Base-by-base conservation (phyloP, 2,329 filamentous ascomycete genomes). In the Diatrype stigma region DNA sequence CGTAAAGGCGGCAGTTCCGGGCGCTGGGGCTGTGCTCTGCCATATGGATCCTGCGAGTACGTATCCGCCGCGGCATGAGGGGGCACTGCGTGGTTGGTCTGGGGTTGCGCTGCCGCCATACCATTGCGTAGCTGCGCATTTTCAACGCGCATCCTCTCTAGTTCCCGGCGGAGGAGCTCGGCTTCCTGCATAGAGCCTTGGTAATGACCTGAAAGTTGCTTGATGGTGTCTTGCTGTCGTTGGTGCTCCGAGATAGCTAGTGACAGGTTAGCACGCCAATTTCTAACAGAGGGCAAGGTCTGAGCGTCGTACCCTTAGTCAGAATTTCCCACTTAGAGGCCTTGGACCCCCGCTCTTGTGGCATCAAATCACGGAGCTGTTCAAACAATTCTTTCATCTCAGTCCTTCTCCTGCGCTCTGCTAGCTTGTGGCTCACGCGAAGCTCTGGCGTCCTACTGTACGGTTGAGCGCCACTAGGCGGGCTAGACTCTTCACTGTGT, bases 371-470 rank as follows among this genome's bases (percentile, higher is more conserved):
- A 58, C 90, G 82, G 8, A 94, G 73, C 60, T 90, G 86, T 58
- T 94, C 89, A 63, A 94, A 94, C 0, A 94, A 72, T 62, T 89
- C 86, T 71, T 94, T 94, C 89, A 94, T 94, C 66, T 94, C 89
- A 8, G 89, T 92, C 54, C 89, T 77, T 37, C 89, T 81, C 72
- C 94, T 94, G 35, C 89, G 79, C 70, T 94, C 89, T 0, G 89
- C 89, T 50, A 94, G 79, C 69, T 94, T 94, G 70, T 94, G 89
- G 63, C 88, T 93, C 46, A 93, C 82, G 21, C 89, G 82, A 37
- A 94, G 75, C 67, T 94, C 89, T 0, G 89, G 89, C 0, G 89
- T 94, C 38, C 89, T 77, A 60, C 88, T 92, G 67, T 94, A 94
- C 2, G 89, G 90, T 56, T 90, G 87, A 22, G 81, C 77, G 11